Evolutionary conservation across 768 basidiomycete species (phyloP).

Genomic region (Lyophyllum atratum): DNA sequence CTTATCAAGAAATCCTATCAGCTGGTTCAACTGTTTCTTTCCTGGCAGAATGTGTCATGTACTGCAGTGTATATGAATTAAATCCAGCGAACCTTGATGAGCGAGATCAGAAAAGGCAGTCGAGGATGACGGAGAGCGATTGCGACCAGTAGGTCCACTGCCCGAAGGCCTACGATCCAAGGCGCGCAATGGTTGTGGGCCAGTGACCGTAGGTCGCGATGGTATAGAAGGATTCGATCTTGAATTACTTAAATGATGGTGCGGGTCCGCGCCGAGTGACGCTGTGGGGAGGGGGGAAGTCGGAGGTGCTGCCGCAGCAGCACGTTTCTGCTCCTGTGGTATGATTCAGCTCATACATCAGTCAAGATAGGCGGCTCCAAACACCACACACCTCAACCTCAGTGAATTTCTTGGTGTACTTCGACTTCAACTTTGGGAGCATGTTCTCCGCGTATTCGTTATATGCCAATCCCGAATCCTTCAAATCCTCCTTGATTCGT

Average conservation of each 20-base stretch:
- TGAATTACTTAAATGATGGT: conserved; percentile 35
- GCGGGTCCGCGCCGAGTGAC: conserved; percentile 34
- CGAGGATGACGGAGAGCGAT: conserved; percentile 80
- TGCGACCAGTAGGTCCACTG: conserved; percentile 51
- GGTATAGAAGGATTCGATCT: conserved; percentile 49
- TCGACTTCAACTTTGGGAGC: conserved; percentile 79
- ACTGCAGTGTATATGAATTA: background rate
- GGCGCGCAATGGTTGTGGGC: conserved; percentile 75
- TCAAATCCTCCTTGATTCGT: conserved; percentile 89
- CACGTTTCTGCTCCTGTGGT: conserved; percentile 65
- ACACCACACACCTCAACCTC: conserved; percentile 72
- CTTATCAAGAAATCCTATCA: conserved; percentile 86
- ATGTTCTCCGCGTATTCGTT: conserved; percentile 77
- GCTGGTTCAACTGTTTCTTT: conserved; percentile 83
- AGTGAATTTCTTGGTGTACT: conserved; percentile 82
- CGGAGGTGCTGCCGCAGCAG: conserved; percentile 36
- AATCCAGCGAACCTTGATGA: conserved; percentile 62
- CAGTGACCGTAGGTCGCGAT: conserved; percentile 57
- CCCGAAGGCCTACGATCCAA: conserved; percentile 75
- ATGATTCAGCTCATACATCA: background rate
- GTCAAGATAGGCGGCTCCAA: too few relatives aligned
- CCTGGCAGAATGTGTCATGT: conserved; percentile 43
- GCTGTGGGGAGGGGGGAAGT: conserved; percentile 32
- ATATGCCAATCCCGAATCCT: conserved; percentile 74
- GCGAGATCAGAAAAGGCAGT: conserved; percentile 87